Conservation (phyloP, 768 basidiomycete genomes). For the Boletus rubropictus region DNA sequence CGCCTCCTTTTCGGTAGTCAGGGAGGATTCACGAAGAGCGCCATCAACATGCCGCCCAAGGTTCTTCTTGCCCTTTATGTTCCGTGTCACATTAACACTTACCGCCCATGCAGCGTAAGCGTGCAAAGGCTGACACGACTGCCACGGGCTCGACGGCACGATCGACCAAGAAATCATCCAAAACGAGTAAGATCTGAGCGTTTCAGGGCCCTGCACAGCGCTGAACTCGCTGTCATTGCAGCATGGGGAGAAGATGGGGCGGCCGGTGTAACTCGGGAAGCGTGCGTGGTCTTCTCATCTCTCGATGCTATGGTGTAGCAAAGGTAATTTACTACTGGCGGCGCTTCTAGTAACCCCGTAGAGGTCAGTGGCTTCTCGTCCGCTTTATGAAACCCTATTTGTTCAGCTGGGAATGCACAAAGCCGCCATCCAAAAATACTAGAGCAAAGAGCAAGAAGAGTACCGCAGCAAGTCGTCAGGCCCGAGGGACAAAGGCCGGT, state of each 20-base stretch:
- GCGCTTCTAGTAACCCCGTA: constrained; percentile 13
- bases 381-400: not conserved
- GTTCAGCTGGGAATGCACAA: constrained; percentile 8
- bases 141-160: constrained; percentile 34
- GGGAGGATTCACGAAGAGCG: not conserved
- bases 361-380: constrained; percentile 23
- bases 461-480: constrained; percentile 1
- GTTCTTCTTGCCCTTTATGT: constrained; percentile 15
- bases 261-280: constrained; percentile 4
- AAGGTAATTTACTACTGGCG: constrained; percentile 9
- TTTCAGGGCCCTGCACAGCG: constrained; percentile 14
- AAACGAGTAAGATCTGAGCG: constrained; percentile 22
- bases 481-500: constrained; percentile 19
- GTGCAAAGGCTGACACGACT: constrained; percentile 36
- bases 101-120: constrained; percentile 48
- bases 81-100: constrained; percentile 13
- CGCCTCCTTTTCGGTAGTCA: constrained; percentile 9
- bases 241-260: constrained; percentile 14
- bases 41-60: constrained; percentile 34
- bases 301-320: not conserved
- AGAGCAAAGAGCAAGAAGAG: constrained; percentile 29
- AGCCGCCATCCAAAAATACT: constrained; percentile 38
- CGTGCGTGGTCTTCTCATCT: constrained; percentile 20
- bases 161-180: constrained; percentile 42
- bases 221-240: constrained; percentile 8